Evolutionary conservation across 148 eudicot species (phyloP), one percentile per base, ranked within the genome.

Genomic region (Bassia scoparia): DNA sequence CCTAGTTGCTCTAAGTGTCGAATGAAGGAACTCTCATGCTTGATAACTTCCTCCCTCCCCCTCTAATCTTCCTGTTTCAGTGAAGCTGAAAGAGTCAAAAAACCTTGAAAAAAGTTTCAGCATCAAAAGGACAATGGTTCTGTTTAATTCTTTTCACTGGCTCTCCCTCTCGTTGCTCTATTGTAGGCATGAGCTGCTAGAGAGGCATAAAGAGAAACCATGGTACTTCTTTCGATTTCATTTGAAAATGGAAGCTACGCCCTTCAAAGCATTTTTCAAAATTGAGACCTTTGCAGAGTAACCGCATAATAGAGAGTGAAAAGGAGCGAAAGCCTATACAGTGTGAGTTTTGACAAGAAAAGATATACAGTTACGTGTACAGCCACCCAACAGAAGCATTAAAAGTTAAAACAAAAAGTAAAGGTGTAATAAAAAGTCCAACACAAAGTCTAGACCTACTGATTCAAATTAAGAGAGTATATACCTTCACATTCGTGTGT

Each of bases 401-500:
- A 41, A 41, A 41, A 4, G 12, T 8, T 15, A 49, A 49, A 15
- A 49, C 0, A 2, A 49, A 15, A 20, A 54, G 21, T 54, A 54
- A 20, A 54, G 24, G 0, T 55, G 11, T 23, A 2, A 26, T 59
- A 49, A 46, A 41, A 41, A 5, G 46, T 41, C 46, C 18, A 68
- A 9, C 30, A 20, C 70, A 74, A 20, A 53, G 18, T 37, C 15
- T 24, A 27, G 11, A 66, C 17, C 26, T 17, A 66, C 14, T 5
- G 13, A 58, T 10, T 13, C 10, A 4, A 5, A 15, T 49, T 2
- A 16, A 52, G n/a, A 17, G 1, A 52, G 53, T 27, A 27, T 14
- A 52, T 88, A 95, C 99, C 99, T 95, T 95, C 66, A 87, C 84
- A 83, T 95, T 95, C 24, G 81, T 78, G 80, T 95, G 99, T 58